phyloP scores from a whole-genome alignment of 2,329 filamentous ascomycete species.

The Reticulascus tulasneorum region DNA sequence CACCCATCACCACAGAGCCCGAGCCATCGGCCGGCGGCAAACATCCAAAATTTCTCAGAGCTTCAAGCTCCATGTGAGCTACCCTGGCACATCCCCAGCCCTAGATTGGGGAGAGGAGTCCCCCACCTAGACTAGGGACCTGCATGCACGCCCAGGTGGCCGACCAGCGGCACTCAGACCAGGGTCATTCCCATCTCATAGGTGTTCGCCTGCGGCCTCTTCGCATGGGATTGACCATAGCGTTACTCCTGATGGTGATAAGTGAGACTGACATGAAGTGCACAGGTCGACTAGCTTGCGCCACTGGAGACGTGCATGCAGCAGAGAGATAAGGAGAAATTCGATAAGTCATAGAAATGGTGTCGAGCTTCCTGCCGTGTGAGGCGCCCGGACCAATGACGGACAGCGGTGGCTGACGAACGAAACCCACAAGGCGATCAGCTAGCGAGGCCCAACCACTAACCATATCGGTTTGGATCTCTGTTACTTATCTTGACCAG shows the following conservation, averaged over 20 bases:
- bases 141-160: background rate
- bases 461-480: no score
- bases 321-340: constrained; percentile 12
- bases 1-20: background rate
- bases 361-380: background rate
- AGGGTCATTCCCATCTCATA: no score
- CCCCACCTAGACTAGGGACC: constrained; percentile 2
- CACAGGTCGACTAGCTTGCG: background rate
- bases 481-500: constrained; percentile 7
- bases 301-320: background rate
- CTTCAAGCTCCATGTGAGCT: constrained; percentile 6
- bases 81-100: constrained; percentile 3
- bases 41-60: constrained; percentile 9
- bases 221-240: no score
- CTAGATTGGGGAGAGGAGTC: constrained; percentile 3
- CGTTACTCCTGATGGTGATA: background rate
- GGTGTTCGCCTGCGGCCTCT: no score
- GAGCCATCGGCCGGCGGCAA: constrained; percentile 11
- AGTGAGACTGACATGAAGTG: background rate
- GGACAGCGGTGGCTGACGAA: background rate
- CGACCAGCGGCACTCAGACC: background rate
- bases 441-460: no score
- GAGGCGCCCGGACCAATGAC: background rate
- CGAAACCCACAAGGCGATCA: no score
- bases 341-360: constrained; percentile 15